Evolutionary conservation across 148 eudicot species (phyloP), one percentile per base, ranked within the genome.

Genomic region (Rhododendron williamsianum): DNA sequence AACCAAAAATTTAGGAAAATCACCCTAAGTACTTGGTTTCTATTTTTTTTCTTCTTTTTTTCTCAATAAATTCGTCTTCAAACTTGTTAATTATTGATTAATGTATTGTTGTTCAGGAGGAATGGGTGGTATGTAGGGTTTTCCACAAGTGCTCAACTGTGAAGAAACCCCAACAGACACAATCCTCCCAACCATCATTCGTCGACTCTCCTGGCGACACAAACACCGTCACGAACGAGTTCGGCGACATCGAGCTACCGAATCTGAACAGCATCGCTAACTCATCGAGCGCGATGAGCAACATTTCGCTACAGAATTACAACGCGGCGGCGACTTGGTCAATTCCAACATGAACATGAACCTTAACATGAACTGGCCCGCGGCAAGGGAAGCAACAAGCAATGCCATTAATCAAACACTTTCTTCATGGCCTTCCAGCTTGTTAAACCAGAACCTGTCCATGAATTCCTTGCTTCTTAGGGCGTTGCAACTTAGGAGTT

Each of bases 61-160:
- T 7, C 25, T 23, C 67, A 23, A 21, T 60, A 60, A 19, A 23
- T 60, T 60, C 3, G 11, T 63, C 27, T 21, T 63, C 12, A 2
- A 63, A 63, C 27, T 41, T 41, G 45, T 41, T 41, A 41, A 41
- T 41, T 41, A 41, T 41, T 1, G 45, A 41, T 41, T 41, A 41
- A 41, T 41, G 45, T 41, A 0, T 45, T 78, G 5, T 52, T 76
- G 10, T 46, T 16, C 79, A 95, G 98, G 98, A 96, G 54, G 99
- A 96, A 90, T 96, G 99, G 99, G 99, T 94, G 71, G 97, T 94
- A 1, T 96, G 97, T 49, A 87, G 99, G 87, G 91, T 96, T 3
- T 96, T 96, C 49, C 98, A 93, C 12, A 96, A 96, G 90, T 93
- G 89, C 60, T 81, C 90, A 19, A 82, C 88, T 18, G 85, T 91